Conservation (phyloP, 108 stramenopile species). For the Bacterosira constricta region DNA sequence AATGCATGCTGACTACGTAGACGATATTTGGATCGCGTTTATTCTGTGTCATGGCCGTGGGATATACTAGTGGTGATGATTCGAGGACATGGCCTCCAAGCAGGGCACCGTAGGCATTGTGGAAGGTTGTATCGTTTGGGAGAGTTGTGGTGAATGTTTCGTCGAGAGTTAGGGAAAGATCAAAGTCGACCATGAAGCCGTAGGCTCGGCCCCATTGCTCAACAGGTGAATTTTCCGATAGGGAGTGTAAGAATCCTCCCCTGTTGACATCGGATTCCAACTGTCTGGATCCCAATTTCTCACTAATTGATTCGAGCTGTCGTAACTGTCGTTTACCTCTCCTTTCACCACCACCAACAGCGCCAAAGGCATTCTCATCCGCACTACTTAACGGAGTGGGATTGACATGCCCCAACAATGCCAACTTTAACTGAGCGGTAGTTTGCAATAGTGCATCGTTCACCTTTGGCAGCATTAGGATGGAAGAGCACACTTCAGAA, state of each 20-base stretch:
- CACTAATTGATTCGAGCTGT: too few relatives aligned
- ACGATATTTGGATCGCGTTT: constrained; percentile 42
- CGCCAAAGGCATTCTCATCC: constrained; percentile 8
- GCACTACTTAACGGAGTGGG: constrained; percentile 29
- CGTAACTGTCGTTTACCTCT: too few relatives aligned
- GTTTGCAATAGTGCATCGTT: constrained; percentile 29
- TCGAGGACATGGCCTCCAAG: constrained; percentile 42
- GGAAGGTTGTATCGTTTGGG: background rate
- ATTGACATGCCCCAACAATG: constrained; percentile 42
- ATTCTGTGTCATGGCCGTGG: constrained; percentile 37
- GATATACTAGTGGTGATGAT: constrained; percentile 42
- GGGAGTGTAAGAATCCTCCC: constrained; percentile 41
- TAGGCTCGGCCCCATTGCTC: constrained; percentile 30
- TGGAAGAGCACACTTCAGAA: constrained; percentile 31
- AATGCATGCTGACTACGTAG: constrained; percentile 46
- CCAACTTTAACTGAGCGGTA: constrained; percentile 27
- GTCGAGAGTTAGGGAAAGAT: constrained; percentile 17
- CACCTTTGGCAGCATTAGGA: constrained; percentile 19
- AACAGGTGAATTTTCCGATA: constrained; percentile 13
- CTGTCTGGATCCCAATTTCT: background rate
- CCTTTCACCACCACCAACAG: background rate
- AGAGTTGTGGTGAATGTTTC: background rate
- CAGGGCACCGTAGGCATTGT: constrained; percentile 32
- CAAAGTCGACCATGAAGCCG: constrained; percentile 41
- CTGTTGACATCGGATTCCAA: constrained; percentile 12